Percentiles rank a stretch among this genome's conserved stretches.
These are phyloP conservation scores for Astrothelium macrocarpum DNA, from an alignment of 495 filamentous ascomycete genomes.

Conservation along the genomic window DNA sequence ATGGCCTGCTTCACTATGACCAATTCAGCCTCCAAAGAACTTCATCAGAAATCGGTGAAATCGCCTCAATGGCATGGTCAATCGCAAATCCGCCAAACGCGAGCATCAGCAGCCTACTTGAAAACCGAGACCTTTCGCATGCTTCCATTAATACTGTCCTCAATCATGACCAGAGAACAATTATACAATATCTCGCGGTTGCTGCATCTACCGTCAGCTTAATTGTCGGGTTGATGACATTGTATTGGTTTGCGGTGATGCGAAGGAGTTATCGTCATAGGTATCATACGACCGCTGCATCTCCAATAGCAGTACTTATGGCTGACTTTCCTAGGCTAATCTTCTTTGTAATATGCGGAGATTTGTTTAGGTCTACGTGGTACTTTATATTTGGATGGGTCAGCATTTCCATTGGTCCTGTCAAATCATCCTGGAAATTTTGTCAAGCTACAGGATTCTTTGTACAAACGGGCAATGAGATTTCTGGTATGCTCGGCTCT, in stretches of 20 bases:
- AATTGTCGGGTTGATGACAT: constrained; percentile 38
- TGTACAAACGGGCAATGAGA: constrained; percentile 53
- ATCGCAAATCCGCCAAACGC: not conserved
- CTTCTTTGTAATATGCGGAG: constrained; percentile 59
- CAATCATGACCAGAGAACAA: constrained; percentile 13
- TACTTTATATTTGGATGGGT: constrained; percentile 53
- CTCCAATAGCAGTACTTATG: not conserved
- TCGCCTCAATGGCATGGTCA: not conserved
- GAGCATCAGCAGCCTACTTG: not conserved
- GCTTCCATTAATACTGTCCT: constrained; percentile 13
- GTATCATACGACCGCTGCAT: constrained; percentile 36
- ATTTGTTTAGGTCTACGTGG: constrained; percentile 58
- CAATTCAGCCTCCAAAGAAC: not conserved
- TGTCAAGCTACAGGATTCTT: constrained; percentile 62
- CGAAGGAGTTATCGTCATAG: constrained; percentile 62
- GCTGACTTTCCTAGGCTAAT: constrained; percentile 45
- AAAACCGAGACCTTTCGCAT: not conserved
- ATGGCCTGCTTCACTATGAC: not conserved
- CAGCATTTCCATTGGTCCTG: constrained; percentile 35
- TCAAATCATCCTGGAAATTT: constrained; percentile 43
- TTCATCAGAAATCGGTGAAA: not conserved
- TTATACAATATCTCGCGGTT: constrained; percentile 25
- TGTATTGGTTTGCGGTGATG: constrained; percentile 71
- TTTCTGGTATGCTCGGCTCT: constrained; percentile 37
- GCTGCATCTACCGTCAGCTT: constrained; percentile 43